phyloP scores from a whole-genome alignment of 306 rosid genomes.

The Prunus fruticosa region DNA sequence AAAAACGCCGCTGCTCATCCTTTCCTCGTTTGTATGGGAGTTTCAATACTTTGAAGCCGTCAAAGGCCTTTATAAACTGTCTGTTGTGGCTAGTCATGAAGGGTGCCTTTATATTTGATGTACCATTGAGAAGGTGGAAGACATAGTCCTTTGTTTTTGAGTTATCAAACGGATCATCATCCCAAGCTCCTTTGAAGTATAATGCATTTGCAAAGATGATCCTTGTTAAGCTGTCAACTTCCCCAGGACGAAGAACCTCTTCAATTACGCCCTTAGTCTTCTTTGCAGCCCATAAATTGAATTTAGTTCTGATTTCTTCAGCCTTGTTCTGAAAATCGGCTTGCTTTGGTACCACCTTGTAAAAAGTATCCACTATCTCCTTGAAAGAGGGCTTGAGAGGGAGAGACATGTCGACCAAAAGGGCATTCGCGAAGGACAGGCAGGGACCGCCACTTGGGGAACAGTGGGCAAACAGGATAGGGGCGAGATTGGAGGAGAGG shows the following conservation, averaged over 20 bases:
- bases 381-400: not conserved
- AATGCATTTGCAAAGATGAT: not conserved
- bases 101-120: not conserved
- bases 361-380: not conserved
- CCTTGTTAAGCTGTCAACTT: not conserved
- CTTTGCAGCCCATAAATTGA: conserved; percentile 22
- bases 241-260: not conserved
- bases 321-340: not conserved
- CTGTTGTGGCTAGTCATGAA: not conserved
- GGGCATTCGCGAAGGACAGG: not conserved
- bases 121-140: conserved; percentile 9
- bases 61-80: not conserved
- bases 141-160: not conserved
- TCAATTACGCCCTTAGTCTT: conserved; percentile 12
- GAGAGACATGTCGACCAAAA: conserved; percentile 1
- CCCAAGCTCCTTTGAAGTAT: conserved; percentile 21
- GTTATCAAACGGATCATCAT: not conserved
- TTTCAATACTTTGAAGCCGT: conserved; percentile 10
- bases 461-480: not conserved
- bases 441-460: not conserved
- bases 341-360: not conserved
- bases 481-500: not conserved
- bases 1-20: not conserved
- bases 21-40: not conserved
- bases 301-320: not conserved